These are phyloP conservation scores for Tuber indicum DNA, from an alignment of 495 filamentous ascomycete genomes.

Conservation along the genomic window DNA sequence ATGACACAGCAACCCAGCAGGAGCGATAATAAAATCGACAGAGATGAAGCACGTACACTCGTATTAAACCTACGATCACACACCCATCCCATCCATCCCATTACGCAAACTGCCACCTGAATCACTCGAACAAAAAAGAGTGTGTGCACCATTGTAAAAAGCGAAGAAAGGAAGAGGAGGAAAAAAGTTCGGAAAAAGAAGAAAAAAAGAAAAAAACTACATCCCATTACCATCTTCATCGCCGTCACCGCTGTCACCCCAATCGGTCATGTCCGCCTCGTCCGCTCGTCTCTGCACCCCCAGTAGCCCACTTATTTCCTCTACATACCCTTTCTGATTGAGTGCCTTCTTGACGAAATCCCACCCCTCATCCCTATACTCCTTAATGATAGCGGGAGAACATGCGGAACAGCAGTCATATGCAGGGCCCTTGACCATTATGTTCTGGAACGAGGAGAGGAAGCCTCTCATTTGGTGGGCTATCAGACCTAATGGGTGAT, in stretches of 20 bases:
- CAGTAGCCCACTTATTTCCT: conserved; percentile 81
- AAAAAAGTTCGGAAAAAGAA: background rate
- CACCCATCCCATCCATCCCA: conserved; percentile 6
- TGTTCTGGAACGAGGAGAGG: conserved; percentile 75
- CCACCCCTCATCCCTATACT: conserved; percentile 72
- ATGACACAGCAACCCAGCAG: background rate
- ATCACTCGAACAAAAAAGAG: background rate
- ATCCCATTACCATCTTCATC: background rate
- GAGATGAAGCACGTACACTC: background rate
- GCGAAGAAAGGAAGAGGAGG: background rate
- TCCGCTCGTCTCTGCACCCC: conserved; percentile 85
- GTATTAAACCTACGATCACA: conserved; percentile 1
- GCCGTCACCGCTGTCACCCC: conserved; percentile 41
- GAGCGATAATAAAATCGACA: background rate
- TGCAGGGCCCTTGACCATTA: conserved; percentile 69
- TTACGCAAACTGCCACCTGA: conserved; percentile 17
- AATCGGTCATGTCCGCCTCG: conserved; percentile 58
- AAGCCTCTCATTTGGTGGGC: conserved; percentile 93
- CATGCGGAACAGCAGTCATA: conserved; percentile 93
- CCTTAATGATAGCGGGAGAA: conserved; percentile 63
- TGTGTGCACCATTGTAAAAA: background rate
- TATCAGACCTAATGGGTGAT: conserved; percentile 77
- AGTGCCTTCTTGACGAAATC: conserved; percentile 81
- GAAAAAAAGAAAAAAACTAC: conserved; percentile 10
- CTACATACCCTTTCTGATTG: conserved; percentile 76